These are phyloP conservation scores for Telopea speciosissima DNA, from an alignment of 177 flowering plant genomes.

Conservation along the genomic window DNA sequence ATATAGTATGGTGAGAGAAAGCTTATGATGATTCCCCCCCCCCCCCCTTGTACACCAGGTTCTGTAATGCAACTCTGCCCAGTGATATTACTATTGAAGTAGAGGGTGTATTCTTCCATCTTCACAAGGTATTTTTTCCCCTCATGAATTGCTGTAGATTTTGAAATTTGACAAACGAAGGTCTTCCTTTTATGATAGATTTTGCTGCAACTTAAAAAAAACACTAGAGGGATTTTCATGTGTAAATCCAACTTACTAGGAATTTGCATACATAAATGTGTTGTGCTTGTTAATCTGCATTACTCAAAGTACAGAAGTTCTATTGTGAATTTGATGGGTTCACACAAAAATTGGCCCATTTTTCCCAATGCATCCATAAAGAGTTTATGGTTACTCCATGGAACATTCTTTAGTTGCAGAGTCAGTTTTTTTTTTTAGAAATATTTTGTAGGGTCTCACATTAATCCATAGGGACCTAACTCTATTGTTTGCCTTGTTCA, in stretches of 20 bases:
- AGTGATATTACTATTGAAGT: slow-evolving; percentile 63
- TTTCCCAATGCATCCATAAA: neutral
- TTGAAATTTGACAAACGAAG: neutral
- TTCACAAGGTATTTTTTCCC: slow-evolving; percentile 62
- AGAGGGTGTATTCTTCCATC: slow-evolving; percentile 59
- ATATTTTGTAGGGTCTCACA: too few relatives aligned
- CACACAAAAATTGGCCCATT: neutral
- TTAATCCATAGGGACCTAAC: too few relatives aligned
- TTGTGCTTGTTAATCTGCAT: neutral
- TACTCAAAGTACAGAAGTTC: neutral
- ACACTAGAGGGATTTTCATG: neutral
- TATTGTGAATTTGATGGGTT: neutral
- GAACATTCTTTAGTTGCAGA: too few relatives aligned
- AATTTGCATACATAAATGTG: neutral
- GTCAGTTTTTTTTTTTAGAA: too few relatives aligned
- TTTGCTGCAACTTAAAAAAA: too few relatives aligned
- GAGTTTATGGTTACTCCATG: too few relatives aligned
- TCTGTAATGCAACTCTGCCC: slow-evolving; percentile 60
- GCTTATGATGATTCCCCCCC: neutral
- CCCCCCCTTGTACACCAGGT: slow-evolving; percentile 40
- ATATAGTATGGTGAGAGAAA: neutral
- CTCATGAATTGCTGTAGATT: neutral
- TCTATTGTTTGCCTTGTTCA: too few relatives aligned
- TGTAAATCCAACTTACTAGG: neutral
- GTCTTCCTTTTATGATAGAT: neutral